A percentile compares a stretch with the other conserved stretches of the same genome.
Conservation (phyloP, 345 rosid genomes). For the Turnera subulata region DNA sequence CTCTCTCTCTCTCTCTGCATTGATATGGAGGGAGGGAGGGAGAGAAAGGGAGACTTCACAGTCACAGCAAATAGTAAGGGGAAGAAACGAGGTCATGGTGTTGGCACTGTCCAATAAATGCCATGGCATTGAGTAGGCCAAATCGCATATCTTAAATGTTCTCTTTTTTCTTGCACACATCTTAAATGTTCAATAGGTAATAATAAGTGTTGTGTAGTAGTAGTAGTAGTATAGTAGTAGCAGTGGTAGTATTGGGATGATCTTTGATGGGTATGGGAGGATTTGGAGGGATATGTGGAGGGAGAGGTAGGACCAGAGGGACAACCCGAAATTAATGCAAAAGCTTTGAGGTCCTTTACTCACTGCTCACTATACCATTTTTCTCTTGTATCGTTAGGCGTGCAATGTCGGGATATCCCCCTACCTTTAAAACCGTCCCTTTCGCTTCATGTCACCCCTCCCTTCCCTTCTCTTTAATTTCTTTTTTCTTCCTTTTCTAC, state of each 20-base stretch:
- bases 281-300: no score
- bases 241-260: no score
- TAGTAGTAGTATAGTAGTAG: no score
- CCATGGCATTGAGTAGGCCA: conserved; percentile 24
- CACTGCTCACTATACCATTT: background rate
- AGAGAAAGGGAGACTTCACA: background rate
- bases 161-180: background rate
- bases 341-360: background rate
- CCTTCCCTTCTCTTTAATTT: background rate
- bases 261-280: no score
- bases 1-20: background rate
- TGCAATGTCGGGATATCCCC: conserved; percentile 35
- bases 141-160: conserved; percentile 10
- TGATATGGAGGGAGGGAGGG: background rate
- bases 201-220: no score
- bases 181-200: no score
- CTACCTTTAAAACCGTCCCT: conserved; percentile 21
- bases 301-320: no score
- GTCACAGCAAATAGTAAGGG: background rate
- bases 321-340: no score
- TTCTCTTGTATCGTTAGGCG: conserved; percentile 13
- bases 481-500: no score
- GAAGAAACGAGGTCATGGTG: conserved; percentile 19
- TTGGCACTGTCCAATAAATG: conserved; percentile 57
- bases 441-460: background rate